Evolutionary conservation across 768 basidiomycete species (phyloP), one percentile per base, ranked within the genome.

Genomic region (Auricularia sp.): DNA sequence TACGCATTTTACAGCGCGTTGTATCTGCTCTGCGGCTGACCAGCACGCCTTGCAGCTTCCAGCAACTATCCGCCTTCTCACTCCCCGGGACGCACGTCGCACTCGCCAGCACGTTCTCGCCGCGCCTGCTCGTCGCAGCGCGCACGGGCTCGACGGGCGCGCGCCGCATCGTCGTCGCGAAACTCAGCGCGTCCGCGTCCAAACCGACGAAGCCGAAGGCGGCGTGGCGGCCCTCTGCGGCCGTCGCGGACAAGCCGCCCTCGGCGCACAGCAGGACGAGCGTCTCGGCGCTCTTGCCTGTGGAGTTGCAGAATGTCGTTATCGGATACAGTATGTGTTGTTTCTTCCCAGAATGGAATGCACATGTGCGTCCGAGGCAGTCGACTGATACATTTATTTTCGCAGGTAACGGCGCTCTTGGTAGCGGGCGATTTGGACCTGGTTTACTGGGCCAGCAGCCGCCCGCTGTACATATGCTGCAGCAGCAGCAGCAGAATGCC

Each of bases 301-400:
- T 92, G 7, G 85, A 85, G 56, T 73, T 83, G 0, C 82, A 85
- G 42, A 64, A 74, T 0, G 76, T 94, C 33, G 68, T 92, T 39
- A 74, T 87, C 58, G 92, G 91, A 47, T 84, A 80, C 68, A 80
- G 90, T 90, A 68, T 39, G 83, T 73, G 47, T 18, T 1, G 21
- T 64, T n/a, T 62, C 34, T 39, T 21, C 29, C 0, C 21, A 14
- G 34, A 5, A 61, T 54, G 29, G 29, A 29, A 29, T 29, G 29
- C 29, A 29, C 29, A 29, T 29, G 29, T 29, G 29, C 29, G 29
- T 29, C 29, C 29, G 29, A 29, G 29, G 29, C 29, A 29, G 29
- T 29, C 29, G 29, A 29, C 29, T 29, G 29, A 29, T 29, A 10
- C 21, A 3, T 58, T 47, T 4, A 13, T 42, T 14, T 63, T 67